A percentile compares a stretch with the other conserved stretches of the same genome.
These are phyloP conservation scores for Aspergillus carbonarius DNA, from an alignment of 2,329 filamentous ascomycete genomes.

Conservation along the genomic window DNA sequence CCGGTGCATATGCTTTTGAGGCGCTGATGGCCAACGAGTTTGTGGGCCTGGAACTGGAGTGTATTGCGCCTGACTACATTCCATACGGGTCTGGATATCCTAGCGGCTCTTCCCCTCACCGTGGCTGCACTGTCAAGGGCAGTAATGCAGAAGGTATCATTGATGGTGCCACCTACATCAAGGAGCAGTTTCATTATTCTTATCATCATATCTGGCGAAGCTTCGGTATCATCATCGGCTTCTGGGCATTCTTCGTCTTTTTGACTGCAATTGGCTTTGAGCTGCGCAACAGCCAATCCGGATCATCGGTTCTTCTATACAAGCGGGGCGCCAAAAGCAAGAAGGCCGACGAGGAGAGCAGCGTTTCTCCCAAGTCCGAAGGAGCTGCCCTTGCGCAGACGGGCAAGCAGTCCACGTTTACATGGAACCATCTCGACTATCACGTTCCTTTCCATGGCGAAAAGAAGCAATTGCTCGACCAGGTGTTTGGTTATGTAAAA, in stretches of 20 bases:
- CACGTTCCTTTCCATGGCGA: constrained; percentile 49
- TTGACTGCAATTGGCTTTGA: constrained; percentile 76
- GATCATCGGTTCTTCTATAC: constrained; percentile 35
- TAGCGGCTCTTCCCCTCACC: constrained; percentile 18
- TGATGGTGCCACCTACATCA: constrained; percentile 54
- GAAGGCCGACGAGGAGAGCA: constrained; percentile 3
- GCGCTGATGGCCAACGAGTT: constrained; percentile 70
- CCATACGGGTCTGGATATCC: constrained; percentile 47
- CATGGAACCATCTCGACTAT: constrained; percentile 82
- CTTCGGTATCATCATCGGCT: constrained; percentile 72
- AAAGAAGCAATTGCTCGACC: constrained; percentile 53
- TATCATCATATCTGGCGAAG: constrained; percentile 64
- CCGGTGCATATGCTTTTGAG: constrained; percentile 67
- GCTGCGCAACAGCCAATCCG: constrained; percentile 40
- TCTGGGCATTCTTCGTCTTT: constrained; percentile 73
- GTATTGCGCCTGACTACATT: constrained; percentile 50
- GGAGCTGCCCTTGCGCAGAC: constrained; percentile 45
- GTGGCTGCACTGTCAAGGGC: constrained; percentile 34
- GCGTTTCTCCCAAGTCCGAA: background rate
- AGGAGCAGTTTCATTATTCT: constrained; percentile 54
- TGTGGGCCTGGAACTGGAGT: constrained; percentile 53
- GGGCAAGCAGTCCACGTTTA: constrained; percentile 67
- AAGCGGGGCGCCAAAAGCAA: constrained; percentile 32
- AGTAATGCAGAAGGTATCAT: constrained; percentile 38
- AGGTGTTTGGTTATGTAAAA: constrained; percentile 69